Percentiles rank a stretch among this genome's conserved stretches.
These are phyloP conservation scores for Immersiporthe knoxdaviesiana DNA, from an alignment of 2,329 filamentous ascomycete species.

Conservation along the genomic window DNA sequence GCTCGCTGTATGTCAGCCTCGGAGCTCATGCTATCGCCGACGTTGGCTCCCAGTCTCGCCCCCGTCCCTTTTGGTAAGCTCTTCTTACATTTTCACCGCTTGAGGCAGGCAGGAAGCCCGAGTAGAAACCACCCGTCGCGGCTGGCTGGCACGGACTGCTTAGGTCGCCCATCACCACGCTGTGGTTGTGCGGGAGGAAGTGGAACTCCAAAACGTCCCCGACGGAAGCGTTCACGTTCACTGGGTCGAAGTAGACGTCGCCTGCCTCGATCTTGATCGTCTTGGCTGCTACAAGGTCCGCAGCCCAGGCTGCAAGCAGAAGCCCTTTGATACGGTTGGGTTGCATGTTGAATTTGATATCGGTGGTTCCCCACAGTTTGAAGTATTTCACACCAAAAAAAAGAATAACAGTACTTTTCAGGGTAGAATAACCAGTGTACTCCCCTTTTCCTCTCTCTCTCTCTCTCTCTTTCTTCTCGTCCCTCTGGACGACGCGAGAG, in stretches of 20 bases:
- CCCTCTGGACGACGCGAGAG: neutral
- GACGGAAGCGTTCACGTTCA: conserved; percentile 45
- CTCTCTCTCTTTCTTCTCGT: neutral
- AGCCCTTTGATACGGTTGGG: neutral
- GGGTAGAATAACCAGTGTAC: neutral
- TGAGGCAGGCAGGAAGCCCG: conserved; percentile 48
- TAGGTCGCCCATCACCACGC: conserved; percentile 52
- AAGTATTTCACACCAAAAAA: neutral
- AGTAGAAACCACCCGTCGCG: conserved; percentile 46
- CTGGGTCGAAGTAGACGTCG: conserved; percentile 48
- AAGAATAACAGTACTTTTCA: neutral
- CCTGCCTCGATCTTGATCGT: conserved; percentile 44
- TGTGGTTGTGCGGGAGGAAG: conserved; percentile 55
- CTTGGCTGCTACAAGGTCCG: conserved; percentile 30
- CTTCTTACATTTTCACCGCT: conserved; percentile 31
- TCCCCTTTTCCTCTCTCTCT: neutral
- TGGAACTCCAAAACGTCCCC: conserved; percentile 58
- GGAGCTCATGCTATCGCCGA: neutral
- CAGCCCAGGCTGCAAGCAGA: conserved; percentile 7
- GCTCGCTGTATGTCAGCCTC: neutral
- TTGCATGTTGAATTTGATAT: neutral
- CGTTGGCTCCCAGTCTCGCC: neutral
- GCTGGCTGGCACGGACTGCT: conserved; percentile 52
- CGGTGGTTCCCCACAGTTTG: no score
- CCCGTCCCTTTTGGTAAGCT: neutral